These are phyloP conservation scores for Alternaria triticimaculans DNA, from an alignment of 2,329 filamentous ascomycete species.

Conservation along the genomic window DNA sequence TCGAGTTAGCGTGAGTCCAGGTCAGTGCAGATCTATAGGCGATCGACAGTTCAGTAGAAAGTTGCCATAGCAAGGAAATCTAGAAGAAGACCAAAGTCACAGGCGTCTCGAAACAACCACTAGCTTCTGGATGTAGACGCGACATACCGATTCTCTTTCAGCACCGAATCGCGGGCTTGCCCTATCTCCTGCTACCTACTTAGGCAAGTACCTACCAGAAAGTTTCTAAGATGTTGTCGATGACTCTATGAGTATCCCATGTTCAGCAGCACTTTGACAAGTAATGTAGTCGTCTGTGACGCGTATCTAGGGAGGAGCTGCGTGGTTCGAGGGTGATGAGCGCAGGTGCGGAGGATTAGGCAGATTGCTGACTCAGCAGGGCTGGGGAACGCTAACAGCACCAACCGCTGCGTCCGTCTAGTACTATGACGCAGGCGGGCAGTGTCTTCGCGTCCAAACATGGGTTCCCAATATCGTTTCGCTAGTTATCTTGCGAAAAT, in stretches of 20 bases:
- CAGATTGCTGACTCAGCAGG: slow-evolving; percentile 1
- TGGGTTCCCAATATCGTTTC: neutral
- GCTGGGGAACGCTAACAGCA: neutral
- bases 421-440: neutral
- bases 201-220: neutral
- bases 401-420: neutral
- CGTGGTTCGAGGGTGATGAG: neutral
- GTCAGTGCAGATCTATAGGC: neutral
- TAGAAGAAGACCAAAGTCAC: neutral
- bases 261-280: neutral
- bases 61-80: neutral
- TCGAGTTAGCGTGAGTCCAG: neutral
- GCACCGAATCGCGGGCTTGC: neutral
- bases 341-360: neutral
- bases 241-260: fast-evolving
- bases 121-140: neutral
- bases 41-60: neutral
- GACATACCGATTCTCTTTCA: neutral
- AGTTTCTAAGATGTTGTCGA: neutral
- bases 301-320: neutral
- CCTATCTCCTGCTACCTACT: neutral
- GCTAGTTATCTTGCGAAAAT: neutral
- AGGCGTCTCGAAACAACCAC: neutral
- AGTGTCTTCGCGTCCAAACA: neutral
- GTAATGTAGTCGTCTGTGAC: neutral